A percentile compares a stretch with the other conserved stretches of the same genome.
Evolutionary conservation across 1,139 yeast species (phyloP).

Genomic region (Candida sojae): DNA sequence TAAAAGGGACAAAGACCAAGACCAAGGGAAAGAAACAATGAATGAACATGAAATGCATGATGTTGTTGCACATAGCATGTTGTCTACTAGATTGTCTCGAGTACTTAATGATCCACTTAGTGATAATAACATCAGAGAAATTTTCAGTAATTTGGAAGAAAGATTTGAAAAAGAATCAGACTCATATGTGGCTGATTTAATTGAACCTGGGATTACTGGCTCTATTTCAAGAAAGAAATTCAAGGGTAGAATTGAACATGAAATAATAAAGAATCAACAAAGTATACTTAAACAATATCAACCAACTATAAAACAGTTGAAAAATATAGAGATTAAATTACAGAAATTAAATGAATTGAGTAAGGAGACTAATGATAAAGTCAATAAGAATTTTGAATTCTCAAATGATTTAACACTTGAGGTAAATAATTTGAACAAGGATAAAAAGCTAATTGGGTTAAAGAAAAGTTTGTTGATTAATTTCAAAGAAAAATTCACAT

Average conservation of each 20-base stretch:
- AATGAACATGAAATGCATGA: slow-evolving; percentile 5
- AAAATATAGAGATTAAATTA: slow-evolving; percentile 40
- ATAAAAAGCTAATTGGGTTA: slow-evolving; percentile 44
- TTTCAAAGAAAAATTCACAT: slow-evolving; percentile 65
- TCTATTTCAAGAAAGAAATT: slow-evolving; percentile 58
- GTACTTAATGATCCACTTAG: slow-evolving; percentile 50
- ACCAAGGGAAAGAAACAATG: slow-evolving; percentile 8
- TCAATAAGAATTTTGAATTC: slow-evolving; percentile 27
- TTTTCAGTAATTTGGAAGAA: slow-evolving; percentile 50
- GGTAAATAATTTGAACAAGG: slow-evolving; percentile 41
- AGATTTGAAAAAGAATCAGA: slow-evolving; percentile 26
- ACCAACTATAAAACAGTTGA: slow-evolving; percentile 53
- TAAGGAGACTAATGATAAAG: slow-evolving; percentile 33
- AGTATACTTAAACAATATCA: slow-evolving; percentile 61
- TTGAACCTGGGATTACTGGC: slow-evolving; percentile 59
- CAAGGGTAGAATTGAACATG: slow-evolving; percentile 71
- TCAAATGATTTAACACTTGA: slow-evolving; percentile 30
- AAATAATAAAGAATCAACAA: slow-evolving; percentile 63
- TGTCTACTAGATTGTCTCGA: slow-evolving; percentile 51
- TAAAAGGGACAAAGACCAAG: slow-evolving; percentile 13
- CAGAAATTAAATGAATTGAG: slow-evolving; percentile 40
- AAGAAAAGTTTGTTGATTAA: slow-evolving; percentile 58
- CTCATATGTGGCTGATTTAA: slow-evolving; percentile 33
- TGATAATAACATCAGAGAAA: slow-evolving; percentile 50
- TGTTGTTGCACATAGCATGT: slow-evolving; percentile 17